Percentiles rank a stretch among this genome's conserved stretches.
Conservation (phyloP, 768 basidiomycete species). For the Termitomyces sp. region DNA sequence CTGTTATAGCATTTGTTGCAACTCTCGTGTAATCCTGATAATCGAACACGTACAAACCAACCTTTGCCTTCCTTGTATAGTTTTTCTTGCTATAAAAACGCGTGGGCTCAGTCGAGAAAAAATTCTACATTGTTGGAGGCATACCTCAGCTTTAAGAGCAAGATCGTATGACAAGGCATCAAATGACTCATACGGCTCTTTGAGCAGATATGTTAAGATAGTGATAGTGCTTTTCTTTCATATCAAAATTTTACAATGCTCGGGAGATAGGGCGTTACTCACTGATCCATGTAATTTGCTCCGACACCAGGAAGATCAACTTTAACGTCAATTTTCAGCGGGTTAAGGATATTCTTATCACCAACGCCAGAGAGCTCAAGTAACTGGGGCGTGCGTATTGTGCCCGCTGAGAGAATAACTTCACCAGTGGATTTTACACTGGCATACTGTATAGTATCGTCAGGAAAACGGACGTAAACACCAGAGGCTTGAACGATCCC, state of each 20-base stretch:
- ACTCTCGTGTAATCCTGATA: not conserved
- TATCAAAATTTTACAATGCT: not conserved
- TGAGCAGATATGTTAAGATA: slow-evolving; percentile 25
- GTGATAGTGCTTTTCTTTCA: slow-evolving; percentile 18
- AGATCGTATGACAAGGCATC: slow-evolving; percentile 25
- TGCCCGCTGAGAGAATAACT: slow-evolving; percentile 25
- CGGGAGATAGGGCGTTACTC: not conserved
- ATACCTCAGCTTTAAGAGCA: slow-evolving; percentile 22
- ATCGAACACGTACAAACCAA: slow-evolving; percentile 20
- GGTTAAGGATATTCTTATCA: slow-evolving; percentile 14
- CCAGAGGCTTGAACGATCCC: slow-evolving; percentile 14
- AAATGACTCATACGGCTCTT: slow-evolving; percentile 23
- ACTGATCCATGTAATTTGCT: slow-evolving; percentile 30
- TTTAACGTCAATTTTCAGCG: slow-evolving; percentile 21
- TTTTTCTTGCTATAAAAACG: slow-evolving; percentile 20
- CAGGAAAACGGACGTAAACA: slow-evolving; percentile 22
- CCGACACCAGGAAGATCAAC: slow-evolving; percentile 29
- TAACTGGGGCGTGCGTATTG: slow-evolving; percentile 29
- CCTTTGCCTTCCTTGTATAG: slow-evolving; percentile 22
- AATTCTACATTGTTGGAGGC: not conserved
- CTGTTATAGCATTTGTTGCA: slow-evolving; percentile 8
- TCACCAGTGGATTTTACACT: slow-evolving; percentile 16
- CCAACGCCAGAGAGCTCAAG: slow-evolving; percentile 30
- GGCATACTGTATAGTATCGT: slow-evolving; percentile 16
- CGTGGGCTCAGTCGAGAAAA: not conserved